phyloP scores from a whole-genome alignment of 495 filamentous ascomycete genomes.

The Bathelium albidoporum region DNA sequence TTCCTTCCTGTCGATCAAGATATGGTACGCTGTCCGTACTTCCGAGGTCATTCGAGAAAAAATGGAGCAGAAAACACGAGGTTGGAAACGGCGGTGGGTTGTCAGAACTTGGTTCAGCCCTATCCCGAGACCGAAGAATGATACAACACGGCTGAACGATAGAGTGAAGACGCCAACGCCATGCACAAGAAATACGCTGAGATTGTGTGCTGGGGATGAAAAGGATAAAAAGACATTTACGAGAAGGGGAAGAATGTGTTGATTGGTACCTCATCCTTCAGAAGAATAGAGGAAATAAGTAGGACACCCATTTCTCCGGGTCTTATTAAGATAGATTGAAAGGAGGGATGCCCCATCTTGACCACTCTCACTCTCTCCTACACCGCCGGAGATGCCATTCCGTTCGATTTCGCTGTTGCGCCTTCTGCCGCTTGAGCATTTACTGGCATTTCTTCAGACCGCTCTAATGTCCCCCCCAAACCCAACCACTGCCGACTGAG shows the following conservation, averaged over 20 bases:
- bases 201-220: neutral
- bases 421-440: neutral
- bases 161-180: neutral
- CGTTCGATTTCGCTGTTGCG: neutral
- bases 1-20: neutral
- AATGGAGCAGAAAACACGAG: neutral
- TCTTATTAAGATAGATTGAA: neutral
- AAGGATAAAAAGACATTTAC: neutral
- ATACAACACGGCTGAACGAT: neutral
- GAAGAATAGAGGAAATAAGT: neutral
- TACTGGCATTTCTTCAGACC: neutral
- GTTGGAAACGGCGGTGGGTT: neutral
- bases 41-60: neutral
- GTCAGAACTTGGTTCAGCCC: neutral
- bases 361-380: no score
- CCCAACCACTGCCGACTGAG: neutral
- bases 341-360: neutral
- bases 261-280: neutral
- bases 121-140: neutral
- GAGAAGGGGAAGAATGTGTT: neutral
- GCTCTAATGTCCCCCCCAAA: neutral
- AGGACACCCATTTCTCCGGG: neutral
- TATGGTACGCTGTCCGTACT: neutral
- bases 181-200: neutral
- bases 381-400: no score